phyloP scores from a whole-genome alignment of 495 filamentous ascomycete genomes.

The Tuber aestivum region DNA sequence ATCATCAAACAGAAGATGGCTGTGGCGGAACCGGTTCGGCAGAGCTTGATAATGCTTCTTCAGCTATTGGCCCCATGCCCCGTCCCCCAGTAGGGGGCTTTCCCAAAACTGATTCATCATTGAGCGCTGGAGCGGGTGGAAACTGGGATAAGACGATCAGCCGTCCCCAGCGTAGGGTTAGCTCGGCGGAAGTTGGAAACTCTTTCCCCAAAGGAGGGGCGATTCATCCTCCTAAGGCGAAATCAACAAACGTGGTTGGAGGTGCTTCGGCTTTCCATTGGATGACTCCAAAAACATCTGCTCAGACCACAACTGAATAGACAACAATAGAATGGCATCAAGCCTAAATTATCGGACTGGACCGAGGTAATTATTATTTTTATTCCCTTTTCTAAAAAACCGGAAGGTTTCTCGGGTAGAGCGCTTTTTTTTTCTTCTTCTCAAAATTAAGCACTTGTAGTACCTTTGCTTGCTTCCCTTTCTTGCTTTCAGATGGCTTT shows the following conservation, averaged over 20 bases:
- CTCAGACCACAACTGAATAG: conserved; percentile 27
- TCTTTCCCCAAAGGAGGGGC: conserved; percentile 46
- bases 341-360: neutral
- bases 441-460: neutral
- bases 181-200: conserved; percentile 42
- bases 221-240: conserved; percentile 45
- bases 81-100: conserved; percentile 25
- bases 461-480: neutral
- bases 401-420: neutral
- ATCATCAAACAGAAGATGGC: conserved; percentile 22
- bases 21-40: conserved; percentile 2
- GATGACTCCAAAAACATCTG: conserved; percentile 50
- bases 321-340: conserved; percentile 1
- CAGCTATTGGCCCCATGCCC: conserved; percentile 12
- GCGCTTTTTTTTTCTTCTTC: neutral
- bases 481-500: neutral
- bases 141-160: conserved; percentile 42
- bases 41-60: conserved; percentile 16
- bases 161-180: conserved; percentile 45
- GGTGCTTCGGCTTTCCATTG: conserved; percentile 95
- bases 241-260: conserved; percentile 71
- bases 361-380: neutral
- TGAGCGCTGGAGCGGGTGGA: conserved; percentile 29
- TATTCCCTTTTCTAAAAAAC: neutral
- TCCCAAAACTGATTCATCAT: conserved; percentile 34